phyloP scores from a whole-genome alignment of 257 asterid species.

The Catharanthus roseus region DNA sequence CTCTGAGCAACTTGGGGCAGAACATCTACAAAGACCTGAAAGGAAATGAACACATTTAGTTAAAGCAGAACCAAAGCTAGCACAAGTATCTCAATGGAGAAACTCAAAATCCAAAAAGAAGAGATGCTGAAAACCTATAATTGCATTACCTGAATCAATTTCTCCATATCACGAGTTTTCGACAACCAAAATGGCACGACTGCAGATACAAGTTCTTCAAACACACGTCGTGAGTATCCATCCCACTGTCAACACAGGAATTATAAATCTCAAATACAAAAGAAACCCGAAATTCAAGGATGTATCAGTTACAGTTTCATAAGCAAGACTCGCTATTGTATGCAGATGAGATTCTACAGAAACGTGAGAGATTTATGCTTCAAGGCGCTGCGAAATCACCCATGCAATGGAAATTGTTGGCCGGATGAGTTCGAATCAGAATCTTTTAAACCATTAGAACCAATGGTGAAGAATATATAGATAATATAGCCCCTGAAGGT shows the following conservation, averaged over 20 bases:
- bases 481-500: background rate
- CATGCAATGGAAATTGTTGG: background rate
- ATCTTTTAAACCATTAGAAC: background rate
- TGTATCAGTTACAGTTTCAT: background rate
- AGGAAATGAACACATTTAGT: constrained; percentile 1
- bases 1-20: constrained; percentile 71
- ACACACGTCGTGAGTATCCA: constrained; percentile 69
- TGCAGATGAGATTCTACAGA: background rate
- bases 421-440: background rate
- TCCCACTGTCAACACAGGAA: constrained; percentile 64
- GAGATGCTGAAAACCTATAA: constrained; percentile 7
- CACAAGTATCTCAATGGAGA: background rate
- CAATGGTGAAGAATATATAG: background rate
- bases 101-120: background rate
- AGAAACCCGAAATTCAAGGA: background rate
- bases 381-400: background rate
- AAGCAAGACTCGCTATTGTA: background rate
- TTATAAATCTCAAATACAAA: constrained; percentile 13
- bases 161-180: constrained; percentile 42
- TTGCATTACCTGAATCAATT: constrained; percentile 71
- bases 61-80: constrained; percentile 14
- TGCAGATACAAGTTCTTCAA: constrained; percentile 82
- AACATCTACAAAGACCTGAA: constrained; percentile 70
- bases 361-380: background rate
- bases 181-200: constrained; percentile 86